These are phyloP conservation scores for Sphaerosporella brunnea DNA, from an alignment of 495 filamentous ascomycete genomes.

Conservation along the genomic window DNA sequence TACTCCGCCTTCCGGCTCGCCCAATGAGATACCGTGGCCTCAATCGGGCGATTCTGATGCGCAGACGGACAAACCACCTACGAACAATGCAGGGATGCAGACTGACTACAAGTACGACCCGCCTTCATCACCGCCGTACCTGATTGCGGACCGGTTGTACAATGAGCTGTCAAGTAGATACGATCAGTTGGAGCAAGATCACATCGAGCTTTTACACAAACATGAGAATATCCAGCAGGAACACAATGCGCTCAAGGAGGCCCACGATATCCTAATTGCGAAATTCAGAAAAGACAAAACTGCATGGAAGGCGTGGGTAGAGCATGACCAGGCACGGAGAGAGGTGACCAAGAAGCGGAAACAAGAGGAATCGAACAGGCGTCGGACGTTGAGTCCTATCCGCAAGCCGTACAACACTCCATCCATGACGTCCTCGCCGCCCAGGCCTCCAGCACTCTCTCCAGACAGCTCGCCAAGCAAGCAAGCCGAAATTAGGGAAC, in stretches of 20 bases:
- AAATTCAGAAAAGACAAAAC: slow-evolving; percentile 1
- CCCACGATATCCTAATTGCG: slow-evolving; percentile 3
- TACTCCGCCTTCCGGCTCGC: neutral
- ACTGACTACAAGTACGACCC: no score
- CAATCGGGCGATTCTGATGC: neutral
- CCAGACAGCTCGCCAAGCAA: neutral
- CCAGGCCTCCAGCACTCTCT: slow-evolving; percentile 8
- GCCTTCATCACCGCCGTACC: no score
- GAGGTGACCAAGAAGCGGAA: neutral
- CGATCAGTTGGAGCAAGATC: neutral
- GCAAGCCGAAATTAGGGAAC: neutral
- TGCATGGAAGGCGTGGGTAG: slow-evolving; percentile 1
- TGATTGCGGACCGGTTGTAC: no score
- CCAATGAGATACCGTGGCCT: neutral
- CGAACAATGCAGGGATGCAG: neutral
- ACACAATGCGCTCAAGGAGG: no score
- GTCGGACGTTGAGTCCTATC: no score
- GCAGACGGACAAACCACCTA: neutral
- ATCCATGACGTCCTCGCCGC: neutral
- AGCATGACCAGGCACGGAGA: neutral
- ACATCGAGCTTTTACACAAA: no score
- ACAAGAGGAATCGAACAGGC: slow-evolving; percentile 9
- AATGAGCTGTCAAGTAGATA: neutral
- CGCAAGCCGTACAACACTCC: slow-evolving; percentile 2
- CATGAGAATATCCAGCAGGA: no score